Percentiles rank a stretch among this genome's conserved stretches.
phyloP scores from a whole-genome alignment of 2,329 filamentous ascomycete species.

The Aspergillus sp. region DNA sequence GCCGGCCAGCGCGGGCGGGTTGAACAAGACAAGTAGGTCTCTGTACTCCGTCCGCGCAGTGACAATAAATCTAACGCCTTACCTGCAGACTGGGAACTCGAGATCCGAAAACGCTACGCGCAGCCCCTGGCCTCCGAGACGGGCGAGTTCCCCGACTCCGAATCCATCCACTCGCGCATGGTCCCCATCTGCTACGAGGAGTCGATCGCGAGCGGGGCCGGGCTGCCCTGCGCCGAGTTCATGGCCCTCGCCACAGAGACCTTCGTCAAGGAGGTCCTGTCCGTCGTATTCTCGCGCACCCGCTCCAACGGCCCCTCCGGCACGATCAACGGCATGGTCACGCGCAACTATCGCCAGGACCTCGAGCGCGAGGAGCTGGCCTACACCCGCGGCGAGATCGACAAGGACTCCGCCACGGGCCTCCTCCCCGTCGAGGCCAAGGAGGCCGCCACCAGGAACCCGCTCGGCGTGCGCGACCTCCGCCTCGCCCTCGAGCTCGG shows the following conservation, averaged over 20 bases:
- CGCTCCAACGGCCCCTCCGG: slow-evolving; percentile 51
- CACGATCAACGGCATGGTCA: slow-evolving; percentile 65
- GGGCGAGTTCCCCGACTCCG: slow-evolving; percentile 52
- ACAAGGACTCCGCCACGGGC: slow-evolving; percentile 61
- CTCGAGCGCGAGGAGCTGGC: slow-evolving; percentile 67
- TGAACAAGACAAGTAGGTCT: slow-evolving; percentile 66
- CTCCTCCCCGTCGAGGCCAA: slow-evolving; percentile 73
- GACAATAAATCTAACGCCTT: no score
- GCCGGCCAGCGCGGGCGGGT: slow-evolving; percentile 59
- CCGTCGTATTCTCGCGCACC: slow-evolving; percentile 45
- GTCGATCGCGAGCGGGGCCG: slow-evolving; percentile 47
- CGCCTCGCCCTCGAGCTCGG: slow-evolving; percentile 66
- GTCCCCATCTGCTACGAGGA: slow-evolving; percentile 58
- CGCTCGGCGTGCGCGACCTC: slow-evolving; percentile 69
- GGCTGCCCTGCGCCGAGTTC: slow-evolving; percentile 47
- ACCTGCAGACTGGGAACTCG: slow-evolving; percentile 50
- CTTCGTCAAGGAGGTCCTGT: slow-evolving; percentile 53
- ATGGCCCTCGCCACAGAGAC: slow-evolving; percentile 54
- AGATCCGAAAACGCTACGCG: slow-evolving; percentile 56
- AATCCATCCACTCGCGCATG: slow-evolving; percentile 50
- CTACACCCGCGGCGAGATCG: slow-evolving; percentile 61
- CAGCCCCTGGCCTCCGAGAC: slow-evolving; percentile 53
- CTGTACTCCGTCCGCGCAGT: no score
- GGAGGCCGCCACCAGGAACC: slow-evolving; percentile 59
- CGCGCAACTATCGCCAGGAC: slow-evolving; percentile 65